Conservation (phyloP, 106 monocot genomes). For the Cymbidium sinense region DNA sequence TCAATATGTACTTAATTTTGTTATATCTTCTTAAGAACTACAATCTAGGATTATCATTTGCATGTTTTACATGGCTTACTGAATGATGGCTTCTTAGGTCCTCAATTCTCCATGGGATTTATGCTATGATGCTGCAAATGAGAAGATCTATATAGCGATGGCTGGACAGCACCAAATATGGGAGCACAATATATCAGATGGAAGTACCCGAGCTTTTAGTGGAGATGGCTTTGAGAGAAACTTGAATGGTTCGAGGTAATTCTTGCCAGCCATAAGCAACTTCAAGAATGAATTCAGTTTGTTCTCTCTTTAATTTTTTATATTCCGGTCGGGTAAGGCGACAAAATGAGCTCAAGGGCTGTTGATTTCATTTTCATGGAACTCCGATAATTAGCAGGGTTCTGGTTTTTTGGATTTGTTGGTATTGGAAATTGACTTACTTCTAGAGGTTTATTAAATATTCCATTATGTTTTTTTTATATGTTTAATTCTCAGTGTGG, state of each 20-base stretch:
- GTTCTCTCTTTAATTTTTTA: background rate
- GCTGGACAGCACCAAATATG: constrained; percentile 98
- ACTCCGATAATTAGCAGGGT: too few species aligned
- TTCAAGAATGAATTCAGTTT: background rate
- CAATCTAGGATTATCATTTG: background rate
- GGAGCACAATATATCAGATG: constrained; percentile 56
- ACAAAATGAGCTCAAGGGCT: background rate
- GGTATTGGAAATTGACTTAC: too few species aligned
- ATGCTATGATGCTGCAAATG: constrained; percentile 63
- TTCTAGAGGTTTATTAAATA: too few species aligned
- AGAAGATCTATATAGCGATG: constrained; percentile 92
- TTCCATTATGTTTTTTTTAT: too few species aligned
- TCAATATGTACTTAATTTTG: background rate
- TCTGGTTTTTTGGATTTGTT: too few species aligned
- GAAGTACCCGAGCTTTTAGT: constrained; percentile 66
- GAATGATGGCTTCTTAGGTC: constrained; percentile 33
- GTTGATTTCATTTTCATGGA: background rate
- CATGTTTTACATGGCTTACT: background rate
- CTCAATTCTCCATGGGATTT: constrained; percentile 99
- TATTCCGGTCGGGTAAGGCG: background rate
- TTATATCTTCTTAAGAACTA: background rate
- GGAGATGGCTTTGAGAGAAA: constrained; percentile 96
- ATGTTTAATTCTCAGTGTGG: too few species aligned
- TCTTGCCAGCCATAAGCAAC: background rate
- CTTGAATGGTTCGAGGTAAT: constrained; percentile 88